A percentile compares a stretch with the other conserved stretches of the same genome.
These are phyloP conservation scores for Colletotrichum costaricense DNA, from an alignment of 2,329 filamentous ascomycete species.

Conservation along the genomic window DNA sequence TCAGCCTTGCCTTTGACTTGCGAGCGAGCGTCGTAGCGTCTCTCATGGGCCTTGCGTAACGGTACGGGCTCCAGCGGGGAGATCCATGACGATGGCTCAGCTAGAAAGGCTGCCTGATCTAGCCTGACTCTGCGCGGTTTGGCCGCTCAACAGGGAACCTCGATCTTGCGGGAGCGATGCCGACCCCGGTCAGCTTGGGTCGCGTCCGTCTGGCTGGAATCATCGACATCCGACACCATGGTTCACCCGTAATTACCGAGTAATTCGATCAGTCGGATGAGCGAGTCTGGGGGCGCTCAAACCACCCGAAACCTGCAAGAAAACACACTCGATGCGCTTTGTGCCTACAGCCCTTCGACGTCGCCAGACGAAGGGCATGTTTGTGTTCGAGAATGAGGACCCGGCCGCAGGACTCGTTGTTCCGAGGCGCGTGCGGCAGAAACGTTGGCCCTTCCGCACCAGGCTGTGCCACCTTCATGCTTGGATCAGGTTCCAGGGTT, in stretches of 20 bases:
- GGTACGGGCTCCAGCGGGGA: slow-evolving; percentile 4
- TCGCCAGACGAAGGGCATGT: background rate
- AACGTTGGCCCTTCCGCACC: slow-evolving; percentile 5
- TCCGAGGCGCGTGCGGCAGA: slow-evolving; percentile 12
- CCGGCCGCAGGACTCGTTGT: background rate
- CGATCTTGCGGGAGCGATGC: slow-evolving; percentile 12
- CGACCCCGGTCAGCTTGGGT: slow-evolving; percentile 14
- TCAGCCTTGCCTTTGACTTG: background rate
- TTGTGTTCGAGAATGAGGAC: background rate
- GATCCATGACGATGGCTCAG: slow-evolving; percentile 20
- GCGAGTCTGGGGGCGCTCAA: slow-evolving; percentile 15
- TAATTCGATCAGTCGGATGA: slow-evolving; percentile 25
- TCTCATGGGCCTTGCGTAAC: slow-evolving; percentile 3
- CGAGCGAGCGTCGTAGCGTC: slow-evolving; percentile 1
- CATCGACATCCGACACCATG: slow-evolving; percentile 21
- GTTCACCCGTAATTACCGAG: slow-evolving; percentile 23
- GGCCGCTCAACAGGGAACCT: background rate
- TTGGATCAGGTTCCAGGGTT: slow-evolving; percentile 7
- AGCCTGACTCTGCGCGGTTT: slow-evolving; percentile 19
- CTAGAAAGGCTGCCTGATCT: slow-evolving; percentile 13
- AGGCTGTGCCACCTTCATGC: slow-evolving; percentile 29
- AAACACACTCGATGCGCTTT: background rate
- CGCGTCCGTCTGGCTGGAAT: slow-evolving; percentile 14
- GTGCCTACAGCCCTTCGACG: background rate
- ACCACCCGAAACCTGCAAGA: slow-evolving; percentile 23